Evolutionary conservation across 768 basidiomycete species (phyloP).

Genomic region (Boletus bicolor): DNA sequence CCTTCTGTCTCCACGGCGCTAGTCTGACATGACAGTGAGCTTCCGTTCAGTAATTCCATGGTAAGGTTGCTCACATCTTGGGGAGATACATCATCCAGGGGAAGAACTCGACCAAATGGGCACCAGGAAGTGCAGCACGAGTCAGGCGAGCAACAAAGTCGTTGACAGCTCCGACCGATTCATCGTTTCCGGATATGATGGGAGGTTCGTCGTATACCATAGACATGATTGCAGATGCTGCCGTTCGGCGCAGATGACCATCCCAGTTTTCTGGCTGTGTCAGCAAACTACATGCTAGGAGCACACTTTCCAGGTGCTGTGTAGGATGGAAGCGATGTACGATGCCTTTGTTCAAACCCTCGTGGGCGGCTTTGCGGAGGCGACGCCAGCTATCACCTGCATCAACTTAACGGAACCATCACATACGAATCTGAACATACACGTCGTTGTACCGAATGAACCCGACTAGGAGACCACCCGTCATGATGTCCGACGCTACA

Average conservation of each 20-base stretch:
- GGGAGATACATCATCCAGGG: slow-evolving; percentile 34
- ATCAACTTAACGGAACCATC: not conserved
- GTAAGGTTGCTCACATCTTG: not conserved
- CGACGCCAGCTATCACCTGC: slow-evolving; percentile 3
- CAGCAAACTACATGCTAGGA: slow-evolving; percentile 23
- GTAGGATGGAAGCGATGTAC: slow-evolving; percentile 1
- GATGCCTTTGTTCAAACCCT: slow-evolving; percentile 1
- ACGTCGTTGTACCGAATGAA: slow-evolving; percentile 17
- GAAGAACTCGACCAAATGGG: slow-evolving; percentile 37
- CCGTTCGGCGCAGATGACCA: slow-evolving; percentile 28
- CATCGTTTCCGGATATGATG: slow-evolving; percentile 6
- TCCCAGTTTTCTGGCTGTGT: slow-evolving; percentile 30
- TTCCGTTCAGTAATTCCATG: too few species aligned
- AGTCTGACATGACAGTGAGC: not conserved
- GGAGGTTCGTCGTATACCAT: slow-evolving; percentile 22
- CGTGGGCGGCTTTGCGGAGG: slow-evolving; percentile 9
- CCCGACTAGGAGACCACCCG: slow-evolving; percentile 27
- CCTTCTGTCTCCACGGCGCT: slow-evolving; percentile 2
- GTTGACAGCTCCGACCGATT: slow-evolving; percentile 8
- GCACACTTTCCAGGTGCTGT: slow-evolving; percentile 5
- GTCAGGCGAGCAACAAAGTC: slow-evolving; percentile 29
- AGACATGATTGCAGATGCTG: slow-evolving; percentile 30
- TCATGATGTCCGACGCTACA: slow-evolving; percentile 30
- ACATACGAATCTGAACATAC: not conserved
- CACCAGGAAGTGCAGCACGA: slow-evolving; percentile 35